These are phyloP conservation scores for Lantana camara DNA, from an alignment of 257 asterid genomes.

Conservation along the genomic window DNA sequence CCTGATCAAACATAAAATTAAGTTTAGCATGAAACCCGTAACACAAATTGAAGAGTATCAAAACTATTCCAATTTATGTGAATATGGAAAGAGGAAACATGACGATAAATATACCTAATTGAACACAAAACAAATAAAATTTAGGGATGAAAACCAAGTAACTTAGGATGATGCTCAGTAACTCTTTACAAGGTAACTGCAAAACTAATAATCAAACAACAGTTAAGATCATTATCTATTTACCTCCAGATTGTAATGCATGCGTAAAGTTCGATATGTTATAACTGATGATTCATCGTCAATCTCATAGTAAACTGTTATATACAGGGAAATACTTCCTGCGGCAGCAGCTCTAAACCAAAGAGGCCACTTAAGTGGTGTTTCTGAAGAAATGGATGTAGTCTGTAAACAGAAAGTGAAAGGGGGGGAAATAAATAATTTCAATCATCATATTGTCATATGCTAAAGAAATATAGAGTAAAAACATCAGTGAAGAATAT, in stretches of 20 bases:
- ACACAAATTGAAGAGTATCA: too few relatives aligned
- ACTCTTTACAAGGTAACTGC: constrained; percentile 12
- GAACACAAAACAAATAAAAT: not conserved
- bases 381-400: constrained; percentile 49
- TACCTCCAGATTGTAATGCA: constrained; percentile 83
- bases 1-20: not conserved
- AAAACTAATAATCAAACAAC: constrained; percentile 4
- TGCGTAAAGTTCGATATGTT: constrained; percentile 83
- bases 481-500: constrained; percentile 28
- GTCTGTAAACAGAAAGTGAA: constrained; percentile 47
- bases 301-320: constrained; percentile 80
- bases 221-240: constrained; percentile 20
- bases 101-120: too few relatives aligned
- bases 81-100: too few relatives aligned
- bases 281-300: constrained; percentile 66
- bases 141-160: not conserved
- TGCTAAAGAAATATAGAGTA: constrained; percentile 20
- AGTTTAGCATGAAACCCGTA: not conserved
- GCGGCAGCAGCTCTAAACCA: constrained; percentile 96
- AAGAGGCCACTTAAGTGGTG: constrained; percentile 78
- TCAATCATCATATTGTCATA: constrained; percentile 18
- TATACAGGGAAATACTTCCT: constrained; percentile 69
- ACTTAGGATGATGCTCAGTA: constrained; percentile 1
- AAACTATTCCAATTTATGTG: too few relatives aligned
- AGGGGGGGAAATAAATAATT: constrained; percentile 4